These are phyloP conservation scores for Tinospora cordifolia DNA, from an alignment of 164 flowering plant species.

Conservation along the genomic window DNA sequence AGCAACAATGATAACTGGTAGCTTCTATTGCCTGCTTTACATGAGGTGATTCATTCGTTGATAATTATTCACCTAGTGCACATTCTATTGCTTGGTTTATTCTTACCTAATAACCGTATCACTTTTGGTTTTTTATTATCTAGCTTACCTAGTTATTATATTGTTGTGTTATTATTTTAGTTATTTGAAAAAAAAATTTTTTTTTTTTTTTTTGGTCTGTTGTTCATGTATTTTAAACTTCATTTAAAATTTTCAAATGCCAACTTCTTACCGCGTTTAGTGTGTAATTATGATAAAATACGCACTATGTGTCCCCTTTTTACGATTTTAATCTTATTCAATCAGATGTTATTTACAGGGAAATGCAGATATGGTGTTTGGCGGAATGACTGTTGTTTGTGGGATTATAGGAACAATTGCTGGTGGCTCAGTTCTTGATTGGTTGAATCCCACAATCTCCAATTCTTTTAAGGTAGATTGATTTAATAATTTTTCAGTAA, in stretches of 20 bases:
- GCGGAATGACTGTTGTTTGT: slow-evolving; percentile 73
- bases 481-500: background rate
- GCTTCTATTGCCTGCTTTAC: too few relatives aligned
- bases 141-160: too few relatives aligned
- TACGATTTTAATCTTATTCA: background rate
- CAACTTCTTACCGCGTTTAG: too few relatives aligned
- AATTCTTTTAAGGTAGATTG: slow-evolving; percentile 81
- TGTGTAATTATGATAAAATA: too few relatives aligned
- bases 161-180: background rate
- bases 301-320: background rate
- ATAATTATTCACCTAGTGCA: background rate
- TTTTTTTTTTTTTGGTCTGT: too few relatives aligned
- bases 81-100: background rate
- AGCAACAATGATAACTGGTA: background rate
- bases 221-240: too few relatives aligned
- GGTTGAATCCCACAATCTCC: slow-evolving; percentile 49
- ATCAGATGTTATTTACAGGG: slow-evolving; percentile 29
- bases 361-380: slow-evolving; percentile 76
- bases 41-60: background rate
- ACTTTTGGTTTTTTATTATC: too few relatives aligned
- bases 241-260: too few relatives aligned
- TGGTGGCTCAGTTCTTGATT: slow-evolving; percentile 75
- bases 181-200: too few relatives aligned
- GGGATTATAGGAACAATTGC: slow-evolving; percentile 83
- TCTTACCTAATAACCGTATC: background rate